Evolutionary conservation across 345 rosid genomes (phyloP).

Genomic region (Reutealis trisperma): DNA sequence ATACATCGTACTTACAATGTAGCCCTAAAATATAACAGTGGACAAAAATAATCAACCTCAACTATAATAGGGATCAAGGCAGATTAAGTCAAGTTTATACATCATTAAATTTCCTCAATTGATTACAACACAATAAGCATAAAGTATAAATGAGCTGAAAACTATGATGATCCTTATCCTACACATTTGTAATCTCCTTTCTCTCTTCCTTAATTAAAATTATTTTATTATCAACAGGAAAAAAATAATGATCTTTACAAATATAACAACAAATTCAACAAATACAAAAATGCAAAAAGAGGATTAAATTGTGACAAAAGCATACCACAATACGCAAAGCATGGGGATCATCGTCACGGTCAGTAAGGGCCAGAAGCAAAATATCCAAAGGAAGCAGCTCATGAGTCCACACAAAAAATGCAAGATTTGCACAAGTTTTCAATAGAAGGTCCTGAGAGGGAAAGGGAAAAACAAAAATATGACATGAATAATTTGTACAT

Average conservation of each 20-base stretch:
- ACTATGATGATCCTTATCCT: not conserved
- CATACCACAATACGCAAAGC: constrained; percentile 89
- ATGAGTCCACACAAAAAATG: constrained; percentile 81
- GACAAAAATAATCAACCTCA: not conserved
- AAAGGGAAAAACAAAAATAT: constrained; percentile 9
- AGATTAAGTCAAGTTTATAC: not conserved
- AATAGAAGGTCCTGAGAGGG: constrained; percentile 57
- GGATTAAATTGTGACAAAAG: constrained; percentile 14
- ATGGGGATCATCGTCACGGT: constrained; percentile 95
- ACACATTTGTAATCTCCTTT: not conserved
- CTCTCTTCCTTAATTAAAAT: not conserved
- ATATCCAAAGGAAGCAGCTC: constrained; percentile 96
- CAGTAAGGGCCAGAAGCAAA: constrained; percentile 85
- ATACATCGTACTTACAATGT: not conserved
- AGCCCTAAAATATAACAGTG: not conserved
- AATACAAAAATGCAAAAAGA: constrained; percentile 9
- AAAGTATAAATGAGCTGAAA: not conserved
- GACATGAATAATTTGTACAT: constrained; percentile 24
- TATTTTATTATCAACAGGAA: not conserved
- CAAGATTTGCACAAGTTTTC: constrained; percentile 75
- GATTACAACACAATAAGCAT: not conserved
- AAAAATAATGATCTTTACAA: not conserved
- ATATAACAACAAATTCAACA: not conserved
- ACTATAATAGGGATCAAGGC: not conserved
- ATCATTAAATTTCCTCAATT: not conserved